phyloP scores from a whole-genome alignment of 129 eudicot genomes.

The Centaurea solstitialis region DNA sequence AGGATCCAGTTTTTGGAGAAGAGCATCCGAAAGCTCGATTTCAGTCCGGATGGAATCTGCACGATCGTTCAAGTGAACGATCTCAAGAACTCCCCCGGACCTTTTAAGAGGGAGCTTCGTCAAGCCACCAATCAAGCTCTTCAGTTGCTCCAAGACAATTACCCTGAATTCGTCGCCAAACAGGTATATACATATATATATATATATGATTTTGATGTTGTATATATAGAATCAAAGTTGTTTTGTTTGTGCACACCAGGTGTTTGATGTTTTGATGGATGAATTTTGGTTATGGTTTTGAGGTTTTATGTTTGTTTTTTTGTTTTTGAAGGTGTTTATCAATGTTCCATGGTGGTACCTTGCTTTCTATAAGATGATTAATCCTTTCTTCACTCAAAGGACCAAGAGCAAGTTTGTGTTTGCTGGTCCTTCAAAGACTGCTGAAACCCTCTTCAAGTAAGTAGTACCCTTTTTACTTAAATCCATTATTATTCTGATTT shows the following conservation, averaged over 20 bases:
- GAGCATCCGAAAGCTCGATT: conserved; percentile 75
- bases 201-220: too few species aligned
- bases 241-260: not conserved
- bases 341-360: conserved; percentile 90
- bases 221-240: too few species aligned
- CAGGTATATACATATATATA: conserved; percentile 56
- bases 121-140: conserved; percentile 77
- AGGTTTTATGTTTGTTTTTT: too few species aligned
- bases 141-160: conserved; percentile 83
- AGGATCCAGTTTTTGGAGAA: conserved; percentile 81
- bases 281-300: too few species aligned
- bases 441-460: conserved; percentile 87
- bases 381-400: conserved; percentile 84
- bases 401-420: conserved; percentile 96
- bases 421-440: conserved; percentile 84
- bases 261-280: too few species aligned
- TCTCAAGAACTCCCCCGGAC: conserved; percentile 86
- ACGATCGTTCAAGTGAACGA: conserved; percentile 78
- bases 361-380: conserved; percentile 80
- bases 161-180: conserved; percentile 92
- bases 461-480: conserved; percentile 7
- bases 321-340: conserved; percentile 71
- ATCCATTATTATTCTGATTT: not conserved
- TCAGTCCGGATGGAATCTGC: conserved; percentile 67
- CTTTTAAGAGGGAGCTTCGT: conserved; percentile 69